These are phyloP conservation scores for Murraya koenigii DNA, from an alignment of 345 rosid genomes.

Conservation along the genomic window DNA sequence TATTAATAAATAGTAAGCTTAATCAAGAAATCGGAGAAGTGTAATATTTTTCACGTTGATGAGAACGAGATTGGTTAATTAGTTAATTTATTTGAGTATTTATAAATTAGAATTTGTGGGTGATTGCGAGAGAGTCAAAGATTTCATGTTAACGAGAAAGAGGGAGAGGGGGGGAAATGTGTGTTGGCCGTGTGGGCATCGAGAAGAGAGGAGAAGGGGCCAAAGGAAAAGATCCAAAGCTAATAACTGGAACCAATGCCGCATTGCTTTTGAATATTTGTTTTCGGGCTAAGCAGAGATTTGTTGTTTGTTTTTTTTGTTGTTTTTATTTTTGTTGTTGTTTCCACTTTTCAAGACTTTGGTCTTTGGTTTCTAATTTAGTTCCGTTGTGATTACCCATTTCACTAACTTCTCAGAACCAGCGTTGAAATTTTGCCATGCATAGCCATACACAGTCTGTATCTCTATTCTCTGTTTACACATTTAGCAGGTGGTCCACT, in stretches of 20 bases:
- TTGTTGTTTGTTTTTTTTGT: constrained; percentile 49
- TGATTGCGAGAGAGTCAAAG: constrained; percentile 7
- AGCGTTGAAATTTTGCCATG: not conserved
- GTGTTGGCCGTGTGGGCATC: constrained; percentile 27
- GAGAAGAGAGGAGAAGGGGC: constrained; percentile 41
- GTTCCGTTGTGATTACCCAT: constrained; percentile 22
- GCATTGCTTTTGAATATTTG: constrained; percentile 16
- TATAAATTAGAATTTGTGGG: not conserved
- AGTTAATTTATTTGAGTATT: not conserved
- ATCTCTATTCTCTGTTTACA: not conserved
- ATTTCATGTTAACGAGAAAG: not conserved
- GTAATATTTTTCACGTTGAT: not conserved
- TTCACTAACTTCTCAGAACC: constrained; percentile 8
- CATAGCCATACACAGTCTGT: not conserved
- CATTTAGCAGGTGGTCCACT: not conserved
- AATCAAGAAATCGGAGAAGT: no score
- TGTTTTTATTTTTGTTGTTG: constrained; percentile 29
- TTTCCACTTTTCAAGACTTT: constrained; percentile 34
- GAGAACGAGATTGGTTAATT: not conserved
- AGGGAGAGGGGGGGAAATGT: constrained; percentile 18
- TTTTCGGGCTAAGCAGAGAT: constrained; percentile 34
- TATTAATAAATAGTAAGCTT: not conserved
- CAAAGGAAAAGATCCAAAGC: constrained; percentile 50
- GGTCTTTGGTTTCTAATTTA: not conserved
- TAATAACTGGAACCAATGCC: constrained; percentile 54